Percentiles rank a stretch among this genome's conserved stretches.
Conservation (phyloP, 2,329 filamentous ascomycete species). For the Trichoderma sp. region DNA sequence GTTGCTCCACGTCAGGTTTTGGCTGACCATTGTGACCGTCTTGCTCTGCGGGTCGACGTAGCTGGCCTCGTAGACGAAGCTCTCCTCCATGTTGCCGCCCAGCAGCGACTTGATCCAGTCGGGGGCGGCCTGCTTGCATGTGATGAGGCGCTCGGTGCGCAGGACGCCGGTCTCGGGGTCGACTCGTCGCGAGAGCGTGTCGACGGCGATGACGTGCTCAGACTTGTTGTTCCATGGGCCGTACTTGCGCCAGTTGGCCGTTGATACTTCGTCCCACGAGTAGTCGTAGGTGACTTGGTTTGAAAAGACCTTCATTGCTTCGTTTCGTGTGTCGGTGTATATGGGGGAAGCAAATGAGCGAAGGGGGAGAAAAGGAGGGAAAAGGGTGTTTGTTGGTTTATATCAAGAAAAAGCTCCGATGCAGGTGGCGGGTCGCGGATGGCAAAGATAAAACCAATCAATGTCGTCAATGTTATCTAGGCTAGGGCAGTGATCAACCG, state of each 20-base stretch:
- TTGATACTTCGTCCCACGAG: slow-evolving; percentile 97
- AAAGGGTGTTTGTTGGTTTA: neutral
- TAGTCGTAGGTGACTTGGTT: slow-evolving; percentile 90
- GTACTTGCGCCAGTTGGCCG: slow-evolving; percentile 98
- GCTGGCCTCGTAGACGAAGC: slow-evolving; percentile 89
- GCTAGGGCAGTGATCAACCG: slow-evolving; percentile 18
- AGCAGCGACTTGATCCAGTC: slow-evolving; percentile 80
- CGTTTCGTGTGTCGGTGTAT: neutral
- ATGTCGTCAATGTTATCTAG: slow-evolving; percentile 14
- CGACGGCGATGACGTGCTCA: slow-evolving; percentile 93
- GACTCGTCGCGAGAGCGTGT: slow-evolving; percentile 74
- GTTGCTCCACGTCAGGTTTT: slow-evolving; percentile 91
- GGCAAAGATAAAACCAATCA: slow-evolving; percentile 20
- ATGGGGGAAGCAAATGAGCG: neutral
- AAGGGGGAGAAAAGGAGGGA: neutral
- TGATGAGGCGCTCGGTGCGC: slow-evolving; percentile 61
- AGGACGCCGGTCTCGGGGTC: slow-evolving; percentile 58
- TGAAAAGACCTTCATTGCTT: slow-evolving; percentile 89
- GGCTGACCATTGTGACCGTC: slow-evolving; percentile 94
- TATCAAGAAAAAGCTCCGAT: slow-evolving; percentile 21
- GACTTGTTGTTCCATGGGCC: slow-evolving; percentile 98
- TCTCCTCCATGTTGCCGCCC: slow-evolving; percentile 70
- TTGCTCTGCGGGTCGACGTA: slow-evolving; percentile 83
- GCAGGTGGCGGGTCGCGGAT: slow-evolving; percentile 17
- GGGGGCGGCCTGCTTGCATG: slow-evolving; percentile 63